Evolutionary conservation across 2,329 filamentous ascomycete species (phyloP).

Genomic region (Xylaria sp.): DNA sequence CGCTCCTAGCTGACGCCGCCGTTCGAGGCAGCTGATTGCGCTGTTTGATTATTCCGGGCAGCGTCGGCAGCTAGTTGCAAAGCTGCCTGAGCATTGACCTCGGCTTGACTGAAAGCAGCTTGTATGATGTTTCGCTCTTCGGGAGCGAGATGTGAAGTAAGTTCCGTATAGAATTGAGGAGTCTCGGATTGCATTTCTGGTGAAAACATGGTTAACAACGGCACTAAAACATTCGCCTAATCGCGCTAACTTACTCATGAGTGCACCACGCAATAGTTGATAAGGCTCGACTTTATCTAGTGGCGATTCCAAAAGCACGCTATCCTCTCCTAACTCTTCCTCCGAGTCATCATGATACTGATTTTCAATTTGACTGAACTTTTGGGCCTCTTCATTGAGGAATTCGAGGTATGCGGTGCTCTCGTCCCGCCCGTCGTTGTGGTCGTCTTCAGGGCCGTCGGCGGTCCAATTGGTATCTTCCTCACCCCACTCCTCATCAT

Average conservation of each 20-base stretch:
- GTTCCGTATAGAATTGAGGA: constrained; percentile 81
- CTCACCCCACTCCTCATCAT: constrained; percentile 82
- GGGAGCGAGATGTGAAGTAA: constrained; percentile 62
- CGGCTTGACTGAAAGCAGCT: constrained; percentile 34
- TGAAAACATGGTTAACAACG: constrained; percentile 30
- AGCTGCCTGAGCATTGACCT: constrained; percentile 34
- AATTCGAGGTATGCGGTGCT: constrained; percentile 95
- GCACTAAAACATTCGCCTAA: neutral
- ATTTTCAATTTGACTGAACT: constrained; percentile 71
- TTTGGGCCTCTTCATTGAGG: constrained; percentile 90
- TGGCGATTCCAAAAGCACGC: constrained; percentile 88
- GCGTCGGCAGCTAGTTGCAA: constrained; percentile 25
- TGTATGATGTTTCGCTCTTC: constrained; percentile 37
- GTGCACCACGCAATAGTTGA: constrained; percentile 79
- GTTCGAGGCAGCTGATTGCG: constrained; percentile 24
- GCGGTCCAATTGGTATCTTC: constrained; percentile 82
- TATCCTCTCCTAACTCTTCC: constrained; percentile 91
- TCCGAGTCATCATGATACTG: constrained; percentile 68
- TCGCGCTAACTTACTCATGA: constrained; percentile 71
- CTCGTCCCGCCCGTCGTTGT: constrained; percentile 79
- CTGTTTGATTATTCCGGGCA: constrained; percentile 17
- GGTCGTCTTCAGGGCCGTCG: constrained; percentile 71
- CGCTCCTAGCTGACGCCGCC: constrained; percentile 31
- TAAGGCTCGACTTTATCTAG: constrained; percentile 97
- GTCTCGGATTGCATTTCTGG: constrained; percentile 88